Percentiles rank a stretch among this genome's conserved stretches.
phyloP scores from a whole-genome alignment of 2,329 filamentous ascomycete species.

The Cercospora sp. region DNA sequence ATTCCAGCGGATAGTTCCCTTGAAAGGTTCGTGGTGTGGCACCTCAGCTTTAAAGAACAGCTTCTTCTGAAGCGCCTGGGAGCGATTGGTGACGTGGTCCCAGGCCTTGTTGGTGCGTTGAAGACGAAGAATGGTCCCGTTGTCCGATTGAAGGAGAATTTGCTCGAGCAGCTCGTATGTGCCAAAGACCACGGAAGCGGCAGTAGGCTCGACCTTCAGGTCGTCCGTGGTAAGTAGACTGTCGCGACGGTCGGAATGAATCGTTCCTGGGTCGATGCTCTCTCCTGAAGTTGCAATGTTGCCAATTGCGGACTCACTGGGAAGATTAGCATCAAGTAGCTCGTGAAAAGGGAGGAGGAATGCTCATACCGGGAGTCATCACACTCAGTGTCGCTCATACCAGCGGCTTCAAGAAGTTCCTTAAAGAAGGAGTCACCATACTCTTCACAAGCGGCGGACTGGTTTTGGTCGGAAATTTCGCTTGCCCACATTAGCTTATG shows the following conservation, averaged over 20 bases:
- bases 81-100: slow-evolving; percentile 17
- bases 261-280: not conserved
- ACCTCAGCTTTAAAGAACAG: slow-evolving; percentile 13
- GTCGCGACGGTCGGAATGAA: not conserved
- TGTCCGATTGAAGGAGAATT: slow-evolving; percentile 12
- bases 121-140: slow-evolving; percentile 3
- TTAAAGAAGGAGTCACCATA: not conserved
- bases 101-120: slow-evolving; percentile 20
- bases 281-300: not conserved
- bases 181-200: slow-evolving; percentile 9
- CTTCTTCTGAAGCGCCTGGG: slow-evolving; percentile 10
- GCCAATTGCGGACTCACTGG: not conserved
- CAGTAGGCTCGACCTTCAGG: not conserved
- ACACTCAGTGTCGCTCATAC: not conserved
- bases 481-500: not conserved
- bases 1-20: not conserved
- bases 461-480: not conserved
- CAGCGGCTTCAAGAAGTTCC: not conserved
- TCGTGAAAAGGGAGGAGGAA: not conserved
- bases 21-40: not conserved
- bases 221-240: not conserved
- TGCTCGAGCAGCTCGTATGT: slow-evolving; percentile 22
- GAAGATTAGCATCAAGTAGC: not conserved
- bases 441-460: not conserved
- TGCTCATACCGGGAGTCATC: not conserved